phyloP scores from a whole-genome alignment of 768 basidiomycete species.

The Boletus sp. region DNA sequence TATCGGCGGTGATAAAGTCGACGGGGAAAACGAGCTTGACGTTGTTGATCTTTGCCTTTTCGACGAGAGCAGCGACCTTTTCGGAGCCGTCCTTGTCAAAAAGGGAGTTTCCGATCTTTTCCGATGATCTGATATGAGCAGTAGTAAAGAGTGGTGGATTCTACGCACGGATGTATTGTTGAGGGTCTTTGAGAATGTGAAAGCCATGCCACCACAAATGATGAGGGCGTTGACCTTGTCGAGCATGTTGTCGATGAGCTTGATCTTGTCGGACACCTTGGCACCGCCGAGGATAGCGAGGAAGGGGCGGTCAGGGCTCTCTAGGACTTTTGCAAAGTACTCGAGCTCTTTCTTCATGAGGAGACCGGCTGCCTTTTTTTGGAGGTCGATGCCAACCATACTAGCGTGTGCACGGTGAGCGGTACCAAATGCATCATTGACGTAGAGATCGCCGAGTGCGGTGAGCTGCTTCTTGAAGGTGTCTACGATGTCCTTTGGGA shows the following conservation, averaged over 20 bases:
- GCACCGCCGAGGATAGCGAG: conserved; percentile 97
- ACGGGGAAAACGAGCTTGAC: conserved; percentile 95
- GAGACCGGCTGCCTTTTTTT: conserved; percentile 91
- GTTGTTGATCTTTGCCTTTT: conserved; percentile 88
- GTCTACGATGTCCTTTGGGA: conserved; percentile 74
- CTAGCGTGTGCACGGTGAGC: conserved; percentile 98
- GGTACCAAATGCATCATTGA: conserved; percentile 99
- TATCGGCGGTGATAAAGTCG: conserved; percentile 92
- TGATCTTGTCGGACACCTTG: conserved; percentile 99
- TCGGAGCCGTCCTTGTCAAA: conserved; percentile 87
- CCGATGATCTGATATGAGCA: conserved; percentile 6
- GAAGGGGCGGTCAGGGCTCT: conserved; percentile 93
- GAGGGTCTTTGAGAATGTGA: conserved; percentile 96
- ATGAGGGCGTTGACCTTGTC: conserved; percentile 98
- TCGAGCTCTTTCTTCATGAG: conserved; percentile 98
- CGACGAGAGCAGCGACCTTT: conserved; percentile 79
- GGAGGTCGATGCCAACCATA: conserved; percentile 95
- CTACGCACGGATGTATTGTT: conserved; percentile 64
- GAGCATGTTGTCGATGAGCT: conserved; percentile 97
- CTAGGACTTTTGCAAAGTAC: conserved; percentile 96
- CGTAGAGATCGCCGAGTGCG: conserved; percentile 89
- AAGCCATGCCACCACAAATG: conserved; percentile 98
- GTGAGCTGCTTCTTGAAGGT: conserved; percentile 88
- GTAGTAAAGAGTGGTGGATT: neutral
- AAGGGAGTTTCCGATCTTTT: conserved; percentile 86